A percentile compares a stretch with the other conserved stretches of the same genome.
Evolutionary conservation across 805 yeast genomes (phyloP).

Genomic region (Hagleromyces aurorensis): DNA sequence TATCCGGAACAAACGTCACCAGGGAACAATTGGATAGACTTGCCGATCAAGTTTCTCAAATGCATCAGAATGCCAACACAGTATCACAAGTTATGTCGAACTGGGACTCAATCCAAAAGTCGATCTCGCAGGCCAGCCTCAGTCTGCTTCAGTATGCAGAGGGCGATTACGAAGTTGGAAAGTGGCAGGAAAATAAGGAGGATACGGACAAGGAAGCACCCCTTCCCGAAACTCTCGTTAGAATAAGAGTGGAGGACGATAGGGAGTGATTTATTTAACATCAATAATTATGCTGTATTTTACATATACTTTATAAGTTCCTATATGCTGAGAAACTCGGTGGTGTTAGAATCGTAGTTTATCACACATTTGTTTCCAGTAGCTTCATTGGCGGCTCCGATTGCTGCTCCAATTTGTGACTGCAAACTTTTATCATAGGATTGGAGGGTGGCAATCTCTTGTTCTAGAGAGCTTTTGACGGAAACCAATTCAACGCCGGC

Average conservation of each 20-base stretch:
- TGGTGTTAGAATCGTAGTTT: constrained; percentile 31
- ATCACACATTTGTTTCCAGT: constrained; percentile 31
- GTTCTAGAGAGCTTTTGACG: constrained; percentile 7
- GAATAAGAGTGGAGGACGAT: constrained; percentile 45
- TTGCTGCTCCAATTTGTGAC: constrained; percentile 27
- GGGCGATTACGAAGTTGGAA: constrained; percentile 27
- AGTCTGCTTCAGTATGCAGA: constrained; percentile 27
- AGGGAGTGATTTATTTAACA: constrained; percentile 3
- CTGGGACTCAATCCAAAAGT: constrained; percentile 28
- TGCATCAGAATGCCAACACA: constrained; percentile 21
- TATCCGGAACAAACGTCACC: constrained; percentile 21
- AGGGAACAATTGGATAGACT: constrained; percentile 23
- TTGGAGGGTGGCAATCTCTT: constrained; percentile 13
- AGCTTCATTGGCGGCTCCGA: constrained; percentile 33
- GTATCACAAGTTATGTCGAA: constrained; percentile 23
- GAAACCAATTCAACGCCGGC: constrained; percentile 6
- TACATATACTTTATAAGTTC: neutral
- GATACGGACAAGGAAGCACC: constrained; percentile 35
- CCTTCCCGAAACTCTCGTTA: constrained; percentile 57
- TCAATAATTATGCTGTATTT: constrained; percentile 1
- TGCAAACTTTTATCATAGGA: constrained; percentile 17
- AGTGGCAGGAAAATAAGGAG: constrained; percentile 35
- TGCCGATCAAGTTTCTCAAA: constrained; percentile 18
- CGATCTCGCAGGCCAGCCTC: constrained; percentile 28
- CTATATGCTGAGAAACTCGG: constrained; percentile 19